Conservation (phyloP, 2,329 filamentous ascomycete species). For the Moelleriella libera region DNA sequence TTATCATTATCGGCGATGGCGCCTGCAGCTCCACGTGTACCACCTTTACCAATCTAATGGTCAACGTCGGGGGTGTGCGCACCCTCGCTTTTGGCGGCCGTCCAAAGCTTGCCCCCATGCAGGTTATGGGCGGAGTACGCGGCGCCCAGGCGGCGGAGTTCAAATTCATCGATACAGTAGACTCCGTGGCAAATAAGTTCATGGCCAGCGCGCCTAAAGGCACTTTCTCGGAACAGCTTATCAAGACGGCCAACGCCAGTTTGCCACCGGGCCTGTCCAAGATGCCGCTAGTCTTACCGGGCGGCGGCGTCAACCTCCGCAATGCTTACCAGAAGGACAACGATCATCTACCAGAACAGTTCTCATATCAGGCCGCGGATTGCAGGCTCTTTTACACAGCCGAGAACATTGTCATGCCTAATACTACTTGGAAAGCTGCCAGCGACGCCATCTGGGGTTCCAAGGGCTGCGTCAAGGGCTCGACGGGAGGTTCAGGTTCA, state of each 20-base stretch:
- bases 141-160: conserved; percentile 27
- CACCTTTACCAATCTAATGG: conserved; percentile 40
- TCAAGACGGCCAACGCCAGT: background rate
- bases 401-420: conserved; percentile 25
- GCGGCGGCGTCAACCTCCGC: conserved; percentile 3
- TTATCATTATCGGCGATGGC: conserved; percentile 36
- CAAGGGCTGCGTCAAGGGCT: conserved; percentile 3
- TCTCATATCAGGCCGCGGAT: conserved; percentile 40
- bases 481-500: background rate
- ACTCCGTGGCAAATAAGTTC: background rate
- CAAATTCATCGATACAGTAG: conserved; percentile 6
- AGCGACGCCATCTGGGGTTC: conserved; percentile 3
- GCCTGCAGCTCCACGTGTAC: conserved; percentile 46
- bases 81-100: conserved; percentile 45
- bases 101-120: conserved; percentile 33
- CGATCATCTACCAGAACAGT: conserved; percentile 34
- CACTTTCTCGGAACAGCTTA: background rate
- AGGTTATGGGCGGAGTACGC: conserved; percentile 43
- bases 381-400: conserved; percentile 42
- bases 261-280: background rate
- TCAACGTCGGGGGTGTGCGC: conserved; percentile 33
- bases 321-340: conserved; percentile 16
- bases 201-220: background rate
- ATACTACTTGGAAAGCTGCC: conserved; percentile 24
- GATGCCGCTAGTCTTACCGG: background rate